Evolutionary conservation across 1,139 yeast genomes (phyloP), one percentile per base, ranked within the genome.

Genomic region (Scheffersomyces titani): DNA sequence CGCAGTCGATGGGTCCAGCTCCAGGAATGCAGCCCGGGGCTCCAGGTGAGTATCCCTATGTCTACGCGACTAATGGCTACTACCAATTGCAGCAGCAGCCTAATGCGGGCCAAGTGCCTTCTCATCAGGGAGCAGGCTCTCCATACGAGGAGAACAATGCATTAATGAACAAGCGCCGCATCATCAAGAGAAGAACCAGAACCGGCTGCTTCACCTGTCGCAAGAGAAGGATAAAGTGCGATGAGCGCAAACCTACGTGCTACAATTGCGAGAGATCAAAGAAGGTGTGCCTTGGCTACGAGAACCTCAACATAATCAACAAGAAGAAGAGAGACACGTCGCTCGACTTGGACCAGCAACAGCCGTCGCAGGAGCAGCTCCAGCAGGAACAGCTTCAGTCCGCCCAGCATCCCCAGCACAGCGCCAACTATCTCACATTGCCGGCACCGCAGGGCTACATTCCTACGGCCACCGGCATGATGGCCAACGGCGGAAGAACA

Each of bases 221-320:
- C 53, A 69, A 70, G 61, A 61, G 73, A 20, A 63, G 73, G 22
- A 70, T 70, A 59, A 70, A 70, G 61, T 70, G 73, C 52, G 73
- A 70, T 58, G 73, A 70, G 57, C 73, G 88, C 53, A 89, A 87
- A 63, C 94, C 94, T 1, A 80, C 82, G 54, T 90, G 96, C 67
- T 79, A 76, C 65, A 89, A 90, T 69, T 90, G 96, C 69, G 89
- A 86, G 65, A 82, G 90, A 61, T 81, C 88, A 51, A 85, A 85
- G 61, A 86, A 90, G 61, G 82, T 83, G 16, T 90, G 96, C 65
- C 74, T 87, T 13, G 92, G 92, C 3, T 88, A 88, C 67, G 90
- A 79, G 62, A 71, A 70, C 54, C 61, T 70, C 52, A 55, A 65
- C n/a, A 51, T 21, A 21, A 51, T 30, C 47, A 52, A 55, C 47